Conservation (phyloP, 805 yeast genomes). For the Hanseniaspora jakobsenii region DNA sequence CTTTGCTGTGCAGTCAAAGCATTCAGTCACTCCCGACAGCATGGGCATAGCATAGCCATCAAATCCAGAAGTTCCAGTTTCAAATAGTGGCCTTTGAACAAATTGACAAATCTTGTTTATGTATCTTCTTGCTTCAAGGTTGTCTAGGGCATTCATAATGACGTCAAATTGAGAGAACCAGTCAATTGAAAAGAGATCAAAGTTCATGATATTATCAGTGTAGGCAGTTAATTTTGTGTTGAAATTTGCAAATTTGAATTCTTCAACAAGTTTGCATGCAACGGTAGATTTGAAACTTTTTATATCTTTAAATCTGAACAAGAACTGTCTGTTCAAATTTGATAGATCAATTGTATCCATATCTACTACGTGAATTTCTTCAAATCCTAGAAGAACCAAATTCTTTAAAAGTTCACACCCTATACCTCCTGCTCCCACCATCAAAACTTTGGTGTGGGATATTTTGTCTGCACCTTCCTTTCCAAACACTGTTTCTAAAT, state of each 20-base stretch:
- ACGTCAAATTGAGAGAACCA: constrained; percentile 72
- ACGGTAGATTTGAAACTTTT: constrained; percentile 78
- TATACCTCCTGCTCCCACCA: constrained; percentile 95
- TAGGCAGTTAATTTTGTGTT: constrained; percentile 58
- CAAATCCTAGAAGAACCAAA: constrained; percentile 63
- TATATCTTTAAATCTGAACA: constrained; percentile 80
- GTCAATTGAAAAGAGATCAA: constrained; percentile 49
- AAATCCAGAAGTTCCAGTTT: constrained; percentile 90
- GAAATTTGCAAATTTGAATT: constrained; percentile 37
- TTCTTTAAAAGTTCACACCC: constrained; percentile 87
- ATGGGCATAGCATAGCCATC: constrained; percentile 93
- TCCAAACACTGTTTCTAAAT: constrained; percentile 12
- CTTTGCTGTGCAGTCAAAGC: constrained; percentile 84
- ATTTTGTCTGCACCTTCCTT: constrained; percentile 16
- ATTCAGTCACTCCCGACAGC: constrained; percentile 67
- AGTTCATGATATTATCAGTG: constrained; percentile 80
- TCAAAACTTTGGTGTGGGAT: constrained; percentile 43
- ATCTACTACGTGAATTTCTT: constrained; percentile 86
- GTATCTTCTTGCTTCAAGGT: constrained; percentile 80
- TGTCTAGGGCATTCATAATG: constrained; percentile 87
- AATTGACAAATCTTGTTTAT: constrained; percentile 76
- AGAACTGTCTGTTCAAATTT: constrained; percentile 83
- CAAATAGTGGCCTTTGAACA: constrained; percentile 65
- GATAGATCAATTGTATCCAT: constrained; percentile 88
- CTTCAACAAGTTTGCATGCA: constrained; percentile 68